Evolutionary conservation across 768 basidiomycete species (phyloP).

Genomic region (Mycena haematopus): DNA sequence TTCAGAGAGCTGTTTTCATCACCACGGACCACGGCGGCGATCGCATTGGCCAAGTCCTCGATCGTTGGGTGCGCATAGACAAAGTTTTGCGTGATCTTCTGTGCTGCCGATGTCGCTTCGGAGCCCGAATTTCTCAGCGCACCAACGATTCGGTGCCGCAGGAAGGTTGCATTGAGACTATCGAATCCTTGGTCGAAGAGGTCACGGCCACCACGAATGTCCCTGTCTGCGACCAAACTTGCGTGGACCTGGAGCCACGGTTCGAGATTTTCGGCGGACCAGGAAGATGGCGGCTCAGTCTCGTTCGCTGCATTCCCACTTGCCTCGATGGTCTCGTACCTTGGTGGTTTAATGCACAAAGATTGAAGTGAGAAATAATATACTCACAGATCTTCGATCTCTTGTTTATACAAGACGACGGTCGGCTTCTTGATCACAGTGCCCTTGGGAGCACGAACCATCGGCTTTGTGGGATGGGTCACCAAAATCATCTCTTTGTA

Average conservation of each 20-base stretch:
- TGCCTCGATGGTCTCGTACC: slow-evolving; percentile 32
- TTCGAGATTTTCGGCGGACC: slow-evolving; percentile 22
- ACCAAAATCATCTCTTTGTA: slow-evolving; percentile 61
- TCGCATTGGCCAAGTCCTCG: slow-evolving; percentile 17
- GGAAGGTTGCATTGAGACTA: slow-evolving; percentile 45
- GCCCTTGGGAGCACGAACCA: slow-evolving; percentile 55
- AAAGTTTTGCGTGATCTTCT: slow-evolving; percentile 20
- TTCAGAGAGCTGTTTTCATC: neutral
- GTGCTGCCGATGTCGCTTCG: neutral
- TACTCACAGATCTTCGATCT: slow-evolving; percentile 45
- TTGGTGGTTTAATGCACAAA: too few relatives aligned
- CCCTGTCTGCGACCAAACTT: too few relatives aligned
- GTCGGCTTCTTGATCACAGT: slow-evolving; percentile 54
- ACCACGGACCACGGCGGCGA: neutral
- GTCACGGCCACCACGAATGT: too few relatives aligned
- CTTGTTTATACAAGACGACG: too few relatives aligned
- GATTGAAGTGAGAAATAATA: too few relatives aligned
- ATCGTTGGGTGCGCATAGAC: slow-evolving; percentile 31
- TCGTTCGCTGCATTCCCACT: slow-evolving; percentile 17
- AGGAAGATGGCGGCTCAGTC: slow-evolving; percentile 27
- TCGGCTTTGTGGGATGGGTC: slow-evolving; percentile 43
- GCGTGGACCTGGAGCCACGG: too few relatives aligned
- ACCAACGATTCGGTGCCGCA: slow-evolving; percentile 44
- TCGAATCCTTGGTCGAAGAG: slow-evolving; percentile 44
- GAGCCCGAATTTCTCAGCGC: slow-evolving; percentile 30